These are phyloP conservation scores for Parasitella parasitica DNA, from an alignment of 371 early-diverging fungal genomes.

Conservation along the genomic window DNA sequence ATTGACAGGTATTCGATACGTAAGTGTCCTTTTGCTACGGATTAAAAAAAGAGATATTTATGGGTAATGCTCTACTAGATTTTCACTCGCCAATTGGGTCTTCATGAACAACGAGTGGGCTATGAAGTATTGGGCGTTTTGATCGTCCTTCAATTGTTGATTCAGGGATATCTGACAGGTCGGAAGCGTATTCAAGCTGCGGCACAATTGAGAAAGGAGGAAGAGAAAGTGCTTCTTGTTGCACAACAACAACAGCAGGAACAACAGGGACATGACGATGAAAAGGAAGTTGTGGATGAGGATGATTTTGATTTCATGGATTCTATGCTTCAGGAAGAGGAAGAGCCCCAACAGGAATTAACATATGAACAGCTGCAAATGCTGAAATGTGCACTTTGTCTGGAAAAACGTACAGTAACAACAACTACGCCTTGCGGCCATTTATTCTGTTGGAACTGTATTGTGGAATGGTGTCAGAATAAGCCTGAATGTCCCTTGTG, in stretches of 20 bases:
- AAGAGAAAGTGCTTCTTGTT: not conserved
- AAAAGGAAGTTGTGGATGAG: slow-evolving; percentile 21
- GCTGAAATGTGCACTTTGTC: slow-evolving; percentile 82
- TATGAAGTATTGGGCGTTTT: slow-evolving; percentile 86
- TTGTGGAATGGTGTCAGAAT: slow-evolving; percentile 87
- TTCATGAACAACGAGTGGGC: slow-evolving; percentile 72
- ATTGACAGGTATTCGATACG: slow-evolving; percentile 74
- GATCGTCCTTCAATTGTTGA: slow-evolving; percentile 68
- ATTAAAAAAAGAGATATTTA: no score
- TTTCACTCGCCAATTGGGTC: slow-evolving; percentile 72
- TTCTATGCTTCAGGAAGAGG: slow-evolving; percentile 35
- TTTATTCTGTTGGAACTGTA: slow-evolving; percentile 92
- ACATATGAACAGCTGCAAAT: slow-evolving; percentile 41
- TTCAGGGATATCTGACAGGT: slow-evolving; percentile 48
- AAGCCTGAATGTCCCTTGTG: slow-evolving; percentile 91
- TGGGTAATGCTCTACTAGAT: no score
- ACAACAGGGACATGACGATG: not conserved
- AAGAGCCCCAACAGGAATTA: slow-evolving; percentile 15
- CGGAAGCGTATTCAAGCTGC: slow-evolving; percentile 28
- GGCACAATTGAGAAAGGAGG: slow-evolving; percentile 15
- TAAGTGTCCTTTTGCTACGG: slow-evolving; percentile 33
- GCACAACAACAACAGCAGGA: not conserved
- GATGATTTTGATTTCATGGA: slow-evolving; percentile 50
- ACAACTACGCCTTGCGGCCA: slow-evolving; percentile 92
- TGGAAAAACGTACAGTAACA: slow-evolving; percentile 70